These are phyloP conservation scores for Epichloe scottii DNA, from an alignment of 2,329 filamentous ascomycete species.

Conservation along the genomic window DNA sequence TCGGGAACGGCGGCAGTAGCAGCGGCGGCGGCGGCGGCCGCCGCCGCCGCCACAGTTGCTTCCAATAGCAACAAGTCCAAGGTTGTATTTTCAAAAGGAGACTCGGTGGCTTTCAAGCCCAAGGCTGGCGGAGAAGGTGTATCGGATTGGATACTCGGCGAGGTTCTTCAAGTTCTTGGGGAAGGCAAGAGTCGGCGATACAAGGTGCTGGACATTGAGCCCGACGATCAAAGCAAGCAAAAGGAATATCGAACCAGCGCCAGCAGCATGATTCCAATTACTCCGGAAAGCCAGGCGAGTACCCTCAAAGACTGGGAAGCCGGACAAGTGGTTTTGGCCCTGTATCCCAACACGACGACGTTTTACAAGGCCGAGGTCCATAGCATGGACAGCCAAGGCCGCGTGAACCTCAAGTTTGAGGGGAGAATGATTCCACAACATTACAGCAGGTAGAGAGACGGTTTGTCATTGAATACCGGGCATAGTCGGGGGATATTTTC, in stretches of 20 bases:
- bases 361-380: constrained; percentile 79
- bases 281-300: constrained; percentile 35
- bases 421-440: constrained; percentile 61
- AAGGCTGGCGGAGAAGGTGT: constrained; percentile 37
- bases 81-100: constrained; percentile 46
- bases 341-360: constrained; percentile 74
- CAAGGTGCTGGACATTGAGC: constrained; percentile 68
- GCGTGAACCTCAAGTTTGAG: constrained; percentile 62
- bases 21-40: neutral
- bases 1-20: neutral
- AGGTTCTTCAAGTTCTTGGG: constrained; percentile 61
- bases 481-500: constrained; percentile 8
- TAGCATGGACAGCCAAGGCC: constrained; percentile 44
- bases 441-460: constrained; percentile 64
- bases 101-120: constrained; percentile 54
- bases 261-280: constrained; percentile 66
- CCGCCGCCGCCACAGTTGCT: neutral
- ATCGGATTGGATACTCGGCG: constrained; percentile 61
- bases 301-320: constrained; percentile 48
- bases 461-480: constrained; percentile 62
- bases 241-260: constrained; percentile 60
- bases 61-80: constrained; percentile 29
- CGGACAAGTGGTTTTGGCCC: constrained; percentile 61
- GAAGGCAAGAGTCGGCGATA: constrained; percentile 69
- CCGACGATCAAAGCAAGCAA: constrained; percentile 55